These are phyloP conservation scores for Microdochium bolleyi DNA, from an alignment of 2,329 filamentous ascomycete species.

Conservation along the genomic window DNA sequence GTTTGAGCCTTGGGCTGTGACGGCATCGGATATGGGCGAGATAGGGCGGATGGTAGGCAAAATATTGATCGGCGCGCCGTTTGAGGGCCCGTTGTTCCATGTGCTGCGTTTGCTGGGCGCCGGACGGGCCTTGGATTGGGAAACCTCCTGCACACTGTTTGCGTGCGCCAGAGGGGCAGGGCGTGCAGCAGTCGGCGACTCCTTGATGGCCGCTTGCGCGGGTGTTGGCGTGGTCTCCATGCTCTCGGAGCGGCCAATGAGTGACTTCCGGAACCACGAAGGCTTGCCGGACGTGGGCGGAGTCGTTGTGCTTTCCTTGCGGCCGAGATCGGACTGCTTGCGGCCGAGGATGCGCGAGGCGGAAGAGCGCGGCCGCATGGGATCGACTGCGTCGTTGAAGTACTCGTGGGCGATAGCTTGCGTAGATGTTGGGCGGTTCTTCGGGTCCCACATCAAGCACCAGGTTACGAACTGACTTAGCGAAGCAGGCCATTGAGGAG, in stretches of 20 bases:
- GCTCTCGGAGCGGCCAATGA: constrained; percentile 72
- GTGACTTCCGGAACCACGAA: constrained; percentile 94
- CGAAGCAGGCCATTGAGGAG: constrained; percentile 84
- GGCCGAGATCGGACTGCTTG: constrained; percentile 80
- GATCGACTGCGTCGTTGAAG: constrained; percentile 87
- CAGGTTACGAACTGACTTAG: constrained; percentile 92
- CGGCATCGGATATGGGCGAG: constrained; percentile 89
- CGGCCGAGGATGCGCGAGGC: constrained; percentile 76
- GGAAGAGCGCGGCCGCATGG: constrained; percentile 83
- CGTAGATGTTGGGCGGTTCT: constrained; percentile 79
- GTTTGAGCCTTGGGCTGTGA: constrained; percentile 79
- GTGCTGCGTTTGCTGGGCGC: constrained; percentile 75
- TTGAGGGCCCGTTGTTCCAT: constrained; percentile 79
- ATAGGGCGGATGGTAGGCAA: constrained; percentile 90
- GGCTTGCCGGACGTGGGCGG: constrained; percentile 68
- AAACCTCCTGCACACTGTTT: constrained; percentile 25
- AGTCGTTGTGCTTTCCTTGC: constrained; percentile 53
- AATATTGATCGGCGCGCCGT: constrained; percentile 87
- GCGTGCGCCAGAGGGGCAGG: constrained; percentile 9
- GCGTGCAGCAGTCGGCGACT: constrained; percentile 28
- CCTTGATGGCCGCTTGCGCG: constrained; percentile 38
- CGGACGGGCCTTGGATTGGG: constrained; percentile 36
- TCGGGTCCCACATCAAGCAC: constrained; percentile 99
- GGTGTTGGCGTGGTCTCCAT: constrained; percentile 49
- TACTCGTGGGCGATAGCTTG: constrained; percentile 96